Evolutionary conservation across 2,329 filamentous ascomycete genomes (phyloP).

Genomic region (Neopestalotiopsis rosae): DNA sequence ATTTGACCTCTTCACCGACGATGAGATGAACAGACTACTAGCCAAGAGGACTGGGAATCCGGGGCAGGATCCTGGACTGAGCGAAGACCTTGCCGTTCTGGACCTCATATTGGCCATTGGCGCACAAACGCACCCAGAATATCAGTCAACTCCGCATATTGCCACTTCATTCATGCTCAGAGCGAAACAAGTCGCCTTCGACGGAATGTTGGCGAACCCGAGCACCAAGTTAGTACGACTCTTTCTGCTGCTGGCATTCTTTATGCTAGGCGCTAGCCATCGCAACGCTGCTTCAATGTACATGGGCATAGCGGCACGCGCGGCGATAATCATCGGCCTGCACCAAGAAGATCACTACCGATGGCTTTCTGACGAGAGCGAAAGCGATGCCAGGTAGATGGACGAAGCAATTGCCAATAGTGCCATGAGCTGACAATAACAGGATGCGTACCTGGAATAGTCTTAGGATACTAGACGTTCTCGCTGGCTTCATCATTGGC

Average conservation of each 20-base stretch:
- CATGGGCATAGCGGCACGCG: not conserved
- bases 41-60: not conserved
- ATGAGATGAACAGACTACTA: not conserved
- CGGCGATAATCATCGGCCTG: not conserved
- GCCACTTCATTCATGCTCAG: not conserved
- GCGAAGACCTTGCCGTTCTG: not conserved
- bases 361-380: not conserved
- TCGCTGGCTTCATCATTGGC: constrained; percentile 2
- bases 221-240: constrained; percentile 1
- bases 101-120: constrained; percentile 1
- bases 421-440: not conserved
- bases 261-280: constrained; percentile 6
- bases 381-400: not conserved
- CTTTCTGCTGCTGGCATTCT: constrained; percentile 6
- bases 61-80: too few species aligned
- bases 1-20: not conserved
- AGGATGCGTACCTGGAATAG: constrained; percentile 7
- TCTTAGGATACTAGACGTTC: constrained; percentile 5
- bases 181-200: not conserved
- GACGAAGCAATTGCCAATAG: not conserved
- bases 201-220: constrained; percentile 4
- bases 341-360: not conserved
- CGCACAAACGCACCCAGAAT: not conserved
- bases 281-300: constrained; percentile 10
- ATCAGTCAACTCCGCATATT: not conserved